Conservation (phyloP, 2,329 filamentous ascomycete species). For the Rhexocercosporidium sp. region DNA sequence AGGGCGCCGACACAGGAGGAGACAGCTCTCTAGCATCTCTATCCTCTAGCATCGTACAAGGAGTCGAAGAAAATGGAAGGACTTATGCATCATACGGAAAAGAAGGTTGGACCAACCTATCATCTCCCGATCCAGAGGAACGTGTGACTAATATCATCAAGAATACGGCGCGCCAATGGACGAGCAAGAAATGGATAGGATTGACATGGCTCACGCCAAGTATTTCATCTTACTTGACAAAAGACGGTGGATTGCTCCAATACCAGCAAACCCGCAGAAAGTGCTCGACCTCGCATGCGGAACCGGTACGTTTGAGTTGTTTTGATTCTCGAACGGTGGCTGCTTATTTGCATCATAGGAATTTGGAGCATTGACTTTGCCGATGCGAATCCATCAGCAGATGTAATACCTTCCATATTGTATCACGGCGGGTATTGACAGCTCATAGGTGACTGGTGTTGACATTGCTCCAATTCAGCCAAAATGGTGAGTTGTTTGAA, state of each 20-base stretch:
- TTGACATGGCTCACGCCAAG: conserved; percentile 31
- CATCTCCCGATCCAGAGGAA: neutral
- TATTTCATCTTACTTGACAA: conserved; percentile 27
- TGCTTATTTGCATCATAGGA: neutral
- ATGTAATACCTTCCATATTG: neutral
- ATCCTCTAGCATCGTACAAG: conserved; percentile 14
- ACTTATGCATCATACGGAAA: conserved; percentile 11
- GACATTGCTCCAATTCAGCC: conserved; percentile 40
- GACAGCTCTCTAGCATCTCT: conserved; percentile 12
- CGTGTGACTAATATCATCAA: neutral
- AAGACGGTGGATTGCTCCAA: conserved; percentile 23
- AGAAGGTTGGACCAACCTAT: neutral
- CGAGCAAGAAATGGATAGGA: conserved; percentile 29
- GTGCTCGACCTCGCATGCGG: conserved; percentile 47
- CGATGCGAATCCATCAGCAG: conserved; percentile 3
- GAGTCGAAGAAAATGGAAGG: conserved; percentile 17
- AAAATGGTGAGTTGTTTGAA: conserved; percentile 47
- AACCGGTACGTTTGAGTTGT: conserved; percentile 34
- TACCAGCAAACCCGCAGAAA: conserved; percentile 34
- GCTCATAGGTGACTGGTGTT: conserved; percentile 31
- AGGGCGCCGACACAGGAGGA: conserved; percentile 5
- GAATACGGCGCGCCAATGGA: conserved; percentile 33
- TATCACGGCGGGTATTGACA: neutral
- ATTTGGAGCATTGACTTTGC: conserved; percentile 15
- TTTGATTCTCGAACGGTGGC: too few species aligned